A percentile compares a stretch with the other conserved stretches of the same genome.
These are phyloP conservation scores for Alternaria arborescens DNA, from an alignment of 2,329 filamentous ascomycete genomes.

Conservation along the genomic window DNA sequence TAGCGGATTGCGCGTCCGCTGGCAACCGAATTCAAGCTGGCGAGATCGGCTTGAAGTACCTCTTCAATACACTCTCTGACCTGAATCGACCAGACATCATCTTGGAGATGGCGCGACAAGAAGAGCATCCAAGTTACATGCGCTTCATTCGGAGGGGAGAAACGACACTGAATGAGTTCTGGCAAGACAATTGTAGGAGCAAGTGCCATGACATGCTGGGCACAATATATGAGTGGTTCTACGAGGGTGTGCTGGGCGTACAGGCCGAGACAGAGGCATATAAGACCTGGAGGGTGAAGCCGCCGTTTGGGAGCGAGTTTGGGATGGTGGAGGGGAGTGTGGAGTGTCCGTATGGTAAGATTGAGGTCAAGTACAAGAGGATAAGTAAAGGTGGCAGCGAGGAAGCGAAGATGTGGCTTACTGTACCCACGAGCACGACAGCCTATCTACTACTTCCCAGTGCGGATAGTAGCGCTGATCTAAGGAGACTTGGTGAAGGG, in stretches of 20 bases:
- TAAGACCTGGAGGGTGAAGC: slow-evolving; percentile 52
- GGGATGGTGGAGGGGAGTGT: slow-evolving; percentile 47
- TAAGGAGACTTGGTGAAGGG: neutral
- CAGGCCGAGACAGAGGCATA: slow-evolving; percentile 52
- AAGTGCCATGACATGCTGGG: slow-evolving; percentile 61
- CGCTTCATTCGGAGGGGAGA: slow-evolving; percentile 58
- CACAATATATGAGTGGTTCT: slow-evolving; percentile 61
- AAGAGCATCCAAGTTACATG: slow-evolving; percentile 61
- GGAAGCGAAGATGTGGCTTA: neutral
- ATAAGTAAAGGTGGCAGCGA: slow-evolving; percentile 3
- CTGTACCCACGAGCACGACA: neutral
- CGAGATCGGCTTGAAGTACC: slow-evolving; percentile 55
- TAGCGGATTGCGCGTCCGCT: slow-evolving; percentile 25
- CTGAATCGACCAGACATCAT: slow-evolving; percentile 51
- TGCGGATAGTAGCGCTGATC: neutral
- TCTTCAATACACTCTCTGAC: slow-evolving; percentile 55
- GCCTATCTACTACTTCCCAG: neutral
- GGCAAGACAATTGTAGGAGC: slow-evolving; percentile 55
- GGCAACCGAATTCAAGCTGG: slow-evolving; percentile 50
- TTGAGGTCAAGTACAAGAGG: slow-evolving; percentile 37
- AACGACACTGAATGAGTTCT: slow-evolving; percentile 56
- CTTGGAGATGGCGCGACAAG: slow-evolving; percentile 56
- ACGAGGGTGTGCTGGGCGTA: slow-evolving; percentile 53
- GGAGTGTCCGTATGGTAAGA: slow-evolving; percentile 53
- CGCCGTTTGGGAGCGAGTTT: slow-evolving; percentile 55